These are phyloP conservation scores for Fusarium clavum DNA, from an alignment of 2,329 filamentous ascomycete genomes.

Conservation along the genomic window DNA sequence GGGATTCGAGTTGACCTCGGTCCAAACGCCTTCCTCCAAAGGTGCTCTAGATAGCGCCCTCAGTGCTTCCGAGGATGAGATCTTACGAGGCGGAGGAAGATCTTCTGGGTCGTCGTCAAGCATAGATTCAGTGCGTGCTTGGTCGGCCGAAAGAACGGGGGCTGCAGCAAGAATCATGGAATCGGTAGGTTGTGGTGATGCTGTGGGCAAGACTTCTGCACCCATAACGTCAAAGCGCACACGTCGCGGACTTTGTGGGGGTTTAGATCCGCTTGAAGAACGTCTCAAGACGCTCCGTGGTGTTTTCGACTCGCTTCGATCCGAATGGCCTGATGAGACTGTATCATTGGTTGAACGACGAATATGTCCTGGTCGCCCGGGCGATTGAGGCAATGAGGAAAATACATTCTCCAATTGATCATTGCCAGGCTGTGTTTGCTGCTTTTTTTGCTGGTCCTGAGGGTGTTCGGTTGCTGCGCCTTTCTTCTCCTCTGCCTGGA, in stretches of 20 bases:
- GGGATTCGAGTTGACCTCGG: constrained; percentile 56
- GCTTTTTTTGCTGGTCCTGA: constrained; percentile 16
- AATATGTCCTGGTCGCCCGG: constrained; percentile 51
- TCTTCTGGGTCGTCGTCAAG: constrained; percentile 56
- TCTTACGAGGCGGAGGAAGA: constrained; percentile 61
- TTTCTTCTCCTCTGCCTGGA: constrained; percentile 42
- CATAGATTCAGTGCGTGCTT: constrained; percentile 48
- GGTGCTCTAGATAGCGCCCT: constrained; percentile 64
- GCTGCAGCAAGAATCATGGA: constrained; percentile 46
- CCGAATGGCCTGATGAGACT: constrained; percentile 63
- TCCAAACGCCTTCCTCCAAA: constrained; percentile 64
- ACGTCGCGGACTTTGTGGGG: constrained; percentile 66
- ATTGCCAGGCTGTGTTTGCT: constrained; percentile 1
- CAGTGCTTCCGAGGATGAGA: constrained; percentile 67
- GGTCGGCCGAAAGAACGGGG: constrained; percentile 44
- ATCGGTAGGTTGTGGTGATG: constrained; percentile 61
- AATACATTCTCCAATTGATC: constrained; percentile 32
- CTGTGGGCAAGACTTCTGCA: constrained; percentile 69
- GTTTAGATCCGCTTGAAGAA: constrained; percentile 63
- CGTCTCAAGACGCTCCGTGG: constrained; percentile 69
- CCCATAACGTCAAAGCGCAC: constrained; percentile 73
- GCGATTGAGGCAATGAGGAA: constrained; percentile 34
- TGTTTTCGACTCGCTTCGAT: constrained; percentile 62
- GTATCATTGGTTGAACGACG: constrained; percentile 60
- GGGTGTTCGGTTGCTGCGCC: constrained; percentile 42